A percentile compares a stretch with the other conserved stretches of the same genome.
These are phyloP conservation scores for Lipomyces starkeyi DNA, from an alignment of 805 yeast species.

Conservation along the genomic window DNA sequence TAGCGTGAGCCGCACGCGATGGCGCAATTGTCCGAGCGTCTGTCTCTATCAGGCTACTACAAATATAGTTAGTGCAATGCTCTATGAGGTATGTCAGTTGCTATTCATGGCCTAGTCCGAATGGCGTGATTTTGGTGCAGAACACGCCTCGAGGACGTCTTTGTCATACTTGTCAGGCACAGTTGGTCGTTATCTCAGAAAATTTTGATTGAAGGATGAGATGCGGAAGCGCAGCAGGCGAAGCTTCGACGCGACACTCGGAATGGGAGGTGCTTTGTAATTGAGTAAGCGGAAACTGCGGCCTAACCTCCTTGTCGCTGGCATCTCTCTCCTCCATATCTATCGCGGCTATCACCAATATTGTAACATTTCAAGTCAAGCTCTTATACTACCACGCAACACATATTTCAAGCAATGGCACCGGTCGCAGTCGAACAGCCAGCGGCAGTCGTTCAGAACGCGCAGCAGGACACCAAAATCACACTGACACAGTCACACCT, in stretches of 20 bases:
- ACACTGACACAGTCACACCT: constrained; percentile 60
- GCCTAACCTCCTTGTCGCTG: not conserved
- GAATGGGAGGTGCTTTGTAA: not conserved
- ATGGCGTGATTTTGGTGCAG: constrained; percentile 7
- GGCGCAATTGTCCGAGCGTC: constrained; percentile 8
- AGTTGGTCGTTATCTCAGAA: not conserved
- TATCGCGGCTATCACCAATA: not conserved
- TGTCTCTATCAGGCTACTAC: not conserved
- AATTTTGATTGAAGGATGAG: not conserved
- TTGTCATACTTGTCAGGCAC: not conserved
- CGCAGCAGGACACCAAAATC: constrained; percentile 28
- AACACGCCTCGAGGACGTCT: constrained; percentile 2
- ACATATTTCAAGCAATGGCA: constrained; percentile 17
- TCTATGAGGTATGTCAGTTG: not conserved
- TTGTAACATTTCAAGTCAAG: not conserved
- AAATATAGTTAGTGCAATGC: not conserved
- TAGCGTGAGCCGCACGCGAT: constrained; percentile 12
- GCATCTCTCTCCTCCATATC: not conserved
- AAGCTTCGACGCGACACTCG: not conserved
- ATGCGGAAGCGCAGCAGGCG: not conserved
- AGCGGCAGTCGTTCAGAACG: not conserved
- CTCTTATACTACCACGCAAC: not conserved
- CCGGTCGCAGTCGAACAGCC: constrained; percentile 25
- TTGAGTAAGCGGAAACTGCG: not conserved
- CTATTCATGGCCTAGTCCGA: not conserved